Percentiles rank a stretch among this genome's conserved stretches.
Conservation (phyloP, 129 eudicot genomes). For the Lonicera japonica region DNA sequence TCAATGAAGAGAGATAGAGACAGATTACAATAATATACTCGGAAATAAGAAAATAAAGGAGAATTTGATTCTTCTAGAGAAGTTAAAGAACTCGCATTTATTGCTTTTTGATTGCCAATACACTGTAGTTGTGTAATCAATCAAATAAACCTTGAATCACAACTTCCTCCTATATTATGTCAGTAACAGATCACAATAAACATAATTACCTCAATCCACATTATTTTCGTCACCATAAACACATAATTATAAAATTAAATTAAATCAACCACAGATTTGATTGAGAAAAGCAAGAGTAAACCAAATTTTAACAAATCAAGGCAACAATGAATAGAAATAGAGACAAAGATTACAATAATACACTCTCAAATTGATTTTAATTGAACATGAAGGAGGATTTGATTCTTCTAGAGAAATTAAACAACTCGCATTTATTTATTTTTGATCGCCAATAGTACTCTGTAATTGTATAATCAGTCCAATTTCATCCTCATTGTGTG, state of each 20-base stretch:
- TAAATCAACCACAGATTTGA: too few relatives aligned
- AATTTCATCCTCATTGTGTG: too few relatives aligned
- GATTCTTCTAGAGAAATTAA: neutral
- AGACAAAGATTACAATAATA: neutral
- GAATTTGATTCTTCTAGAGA: neutral
- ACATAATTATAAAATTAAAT: too few relatives aligned
- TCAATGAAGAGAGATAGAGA: neutral
- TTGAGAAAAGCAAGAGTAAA: too few relatives aligned
- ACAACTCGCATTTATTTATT: conserved; percentile 54
- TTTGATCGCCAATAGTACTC: neutral
- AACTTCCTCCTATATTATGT: too few relatives aligned
- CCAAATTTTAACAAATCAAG: neutral
- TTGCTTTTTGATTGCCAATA: conserved; percentile 17
- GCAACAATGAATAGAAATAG: neutral
- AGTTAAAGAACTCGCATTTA: conserved; percentile 44
- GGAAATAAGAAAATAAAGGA: conserved; percentile 1
- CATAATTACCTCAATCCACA: neutral
- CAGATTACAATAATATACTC: neutral
- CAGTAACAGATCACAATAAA: too few relatives aligned
- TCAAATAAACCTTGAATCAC: too few relatives aligned
- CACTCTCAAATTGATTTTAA: neutral
- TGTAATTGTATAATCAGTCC: neutral
- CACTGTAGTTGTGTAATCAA: conserved; percentile 1
- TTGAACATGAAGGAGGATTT: neutral
- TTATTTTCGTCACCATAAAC: neutral